phyloP scores from a whole-genome alignment of 75 land plant species.

The Cupressus sempervirens region DNA sequence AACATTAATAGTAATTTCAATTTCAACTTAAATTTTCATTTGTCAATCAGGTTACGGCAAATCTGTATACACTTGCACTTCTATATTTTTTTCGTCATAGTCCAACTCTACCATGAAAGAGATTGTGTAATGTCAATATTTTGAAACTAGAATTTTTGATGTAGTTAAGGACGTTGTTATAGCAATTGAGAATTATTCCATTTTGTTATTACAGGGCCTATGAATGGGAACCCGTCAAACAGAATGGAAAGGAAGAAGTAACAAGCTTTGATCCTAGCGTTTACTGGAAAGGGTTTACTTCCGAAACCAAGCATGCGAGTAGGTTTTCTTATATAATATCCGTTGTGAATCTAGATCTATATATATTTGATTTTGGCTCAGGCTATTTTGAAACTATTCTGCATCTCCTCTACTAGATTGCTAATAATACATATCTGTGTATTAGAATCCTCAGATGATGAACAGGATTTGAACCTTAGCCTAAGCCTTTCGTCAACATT shows the following conservation, averaged over 20 bases:
- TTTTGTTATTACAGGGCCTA: constrained; percentile 55
- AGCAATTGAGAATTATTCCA: too few relatives aligned
- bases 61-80: constrained; percentile 34
- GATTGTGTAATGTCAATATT: constrained; percentile 63
- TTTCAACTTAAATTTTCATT: too few relatives aligned
- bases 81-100: constrained; percentile 75
- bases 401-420: constrained; percentile 9
- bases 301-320: constrained; percentile 2
- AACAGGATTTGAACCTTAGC: not conserved
- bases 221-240: constrained; percentile 71
- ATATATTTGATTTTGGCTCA: too few relatives aligned
- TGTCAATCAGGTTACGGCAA: not conserved
- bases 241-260: constrained; percentile 72
- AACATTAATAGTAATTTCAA: too few relatives aligned
- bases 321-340: not conserved
- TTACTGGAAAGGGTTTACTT: constrained; percentile 23
- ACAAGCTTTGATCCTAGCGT: constrained; percentile 75
- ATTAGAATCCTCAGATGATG: not conserved
- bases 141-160: too few relatives aligned
- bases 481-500: not conserved
- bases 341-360: not conserved
- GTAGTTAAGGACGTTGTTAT: too few relatives aligned
- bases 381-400: not conserved
- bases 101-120: constrained; percentile 67
- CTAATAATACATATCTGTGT: not conserved